Conservation (phyloP, 2,329 filamentous ascomycete species). For the Phaeosphaeriaceae sp. region DNA sequence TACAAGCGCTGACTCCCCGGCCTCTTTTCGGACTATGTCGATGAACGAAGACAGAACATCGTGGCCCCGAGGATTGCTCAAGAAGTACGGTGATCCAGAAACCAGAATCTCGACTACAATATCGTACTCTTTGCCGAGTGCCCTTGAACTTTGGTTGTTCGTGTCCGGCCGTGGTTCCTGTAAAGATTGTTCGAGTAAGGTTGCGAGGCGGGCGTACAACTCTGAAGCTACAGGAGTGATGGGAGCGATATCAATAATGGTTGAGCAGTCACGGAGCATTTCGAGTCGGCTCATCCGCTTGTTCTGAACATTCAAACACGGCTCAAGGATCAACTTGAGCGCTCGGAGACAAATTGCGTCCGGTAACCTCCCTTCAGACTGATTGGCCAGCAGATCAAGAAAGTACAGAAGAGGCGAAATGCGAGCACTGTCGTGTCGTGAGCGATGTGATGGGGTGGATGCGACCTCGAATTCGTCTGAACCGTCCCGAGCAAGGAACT, state of each 20-base stretch:
- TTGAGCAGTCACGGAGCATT: constrained; percentile 46
- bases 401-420: constrained; percentile 71
- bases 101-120: constrained; percentile 72
- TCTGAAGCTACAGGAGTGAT: constrained; percentile 26
- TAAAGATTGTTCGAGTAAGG: constrained; percentile 30
- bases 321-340: constrained; percentile 61
- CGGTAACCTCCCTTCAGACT: constrained; percentile 44
- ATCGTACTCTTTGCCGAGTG: constrained; percentile 72
- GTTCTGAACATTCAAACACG: constrained; percentile 60
- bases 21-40: constrained; percentile 63
- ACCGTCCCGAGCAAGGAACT: constrained; percentile 59
- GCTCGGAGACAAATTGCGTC: constrained; percentile 47
- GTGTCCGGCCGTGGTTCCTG: constrained; percentile 27
- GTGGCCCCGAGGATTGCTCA: constrained; percentile 22
- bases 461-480: constrained; percentile 67
- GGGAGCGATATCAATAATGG: constrained; percentile 25
- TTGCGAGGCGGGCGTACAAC: constrained; percentile 40
- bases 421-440: constrained; percentile 54
- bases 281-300: constrained; percentile 47
- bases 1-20: constrained; percentile 71
- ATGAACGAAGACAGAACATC: constrained; percentile 65
- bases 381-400: constrained; percentile 65
- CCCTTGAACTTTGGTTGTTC: constrained; percentile 35
- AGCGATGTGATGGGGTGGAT: constrained; percentile 70
- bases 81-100: constrained; percentile 58